phyloP scores from a whole-genome alignment of 1,284 basidiomycete species.

The Irpex sp. region DNA sequence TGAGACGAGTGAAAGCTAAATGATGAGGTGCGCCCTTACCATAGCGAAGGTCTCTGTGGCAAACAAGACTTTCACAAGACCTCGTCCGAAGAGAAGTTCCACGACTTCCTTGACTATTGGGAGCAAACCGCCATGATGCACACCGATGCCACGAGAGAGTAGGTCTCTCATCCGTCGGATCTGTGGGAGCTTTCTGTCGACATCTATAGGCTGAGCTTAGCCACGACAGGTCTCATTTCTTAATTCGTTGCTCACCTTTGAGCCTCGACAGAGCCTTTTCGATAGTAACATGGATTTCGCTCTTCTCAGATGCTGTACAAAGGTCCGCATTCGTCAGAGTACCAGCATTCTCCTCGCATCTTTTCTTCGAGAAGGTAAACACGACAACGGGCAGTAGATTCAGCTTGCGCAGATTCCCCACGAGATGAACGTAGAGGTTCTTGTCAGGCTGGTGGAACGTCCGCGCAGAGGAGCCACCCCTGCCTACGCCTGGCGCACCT shows the following conservation, averaged over 20 bases:
- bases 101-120: conserved; percentile 99
- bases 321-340: conserved; percentile 89
- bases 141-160: conserved; percentile 89
- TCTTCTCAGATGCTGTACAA: conserved; percentile 86
- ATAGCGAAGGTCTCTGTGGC: conserved; percentile 99
- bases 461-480: conserved; percentile 46
- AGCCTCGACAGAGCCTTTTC: conserved; percentile 89
- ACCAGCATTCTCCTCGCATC: conserved; percentile 93
- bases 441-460: conserved; percentile 75
- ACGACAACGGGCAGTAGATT: conserved; percentile 89
- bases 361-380: conserved; percentile 96
- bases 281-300: conserved; percentile 92
- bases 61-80: conserved; percentile 95
- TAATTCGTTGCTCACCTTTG: conserved; percentile 58
- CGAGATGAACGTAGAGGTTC: conserved; percentile 91
- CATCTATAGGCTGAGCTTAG: conserved; percentile 43
- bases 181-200: conserved; percentile 93
- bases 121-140: conserved; percentile 95
- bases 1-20: not conserved
- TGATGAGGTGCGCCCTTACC: conserved; percentile 41
- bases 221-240: not conserved
- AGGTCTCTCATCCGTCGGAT: conserved; percentile 90
- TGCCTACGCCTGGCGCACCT: conserved; percentile 35
- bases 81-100: conserved; percentile 93
- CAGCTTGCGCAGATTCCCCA: conserved; percentile 84